These are phyloP conservation scores for Anisogramma anomala DNA, from an alignment of 2,329 filamentous ascomycete species.

Conservation along the genomic window DNA sequence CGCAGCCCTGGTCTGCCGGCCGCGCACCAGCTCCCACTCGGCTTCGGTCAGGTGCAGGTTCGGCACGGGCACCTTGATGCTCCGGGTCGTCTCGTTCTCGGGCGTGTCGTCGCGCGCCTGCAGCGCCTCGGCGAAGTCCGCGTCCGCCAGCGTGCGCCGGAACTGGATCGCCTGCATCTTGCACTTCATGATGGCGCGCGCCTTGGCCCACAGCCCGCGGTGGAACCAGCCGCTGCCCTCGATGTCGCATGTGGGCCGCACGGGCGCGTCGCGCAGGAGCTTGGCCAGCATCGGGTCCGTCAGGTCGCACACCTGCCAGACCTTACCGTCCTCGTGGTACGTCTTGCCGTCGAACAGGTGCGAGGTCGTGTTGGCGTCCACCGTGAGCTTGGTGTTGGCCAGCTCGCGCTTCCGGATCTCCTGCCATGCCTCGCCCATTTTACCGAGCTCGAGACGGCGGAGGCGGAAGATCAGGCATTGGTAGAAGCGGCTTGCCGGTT, in stretches of 20 bases:
- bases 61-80: slow-evolving; percentile 28
- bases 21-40: slow-evolving; percentile 25
- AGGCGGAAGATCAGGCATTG: slow-evolving; percentile 85
- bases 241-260: slow-evolving; percentile 47
- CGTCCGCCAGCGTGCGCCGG: slow-evolving; percentile 37
- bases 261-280: slow-evolving; percentile 52
- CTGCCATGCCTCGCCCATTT: slow-evolving; percentile 38
- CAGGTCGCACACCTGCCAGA: slow-evolving; percentile 92
- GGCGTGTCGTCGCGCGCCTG: slow-evolving; percentile 26
- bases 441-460: slow-evolving; percentile 36
- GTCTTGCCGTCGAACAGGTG: slow-evolving; percentile 77
- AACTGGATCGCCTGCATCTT: slow-evolving; percentile 63
- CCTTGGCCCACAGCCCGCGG: slow-evolving; percentile 70
- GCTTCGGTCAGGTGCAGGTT: slow-evolving; percentile 28
- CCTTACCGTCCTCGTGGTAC: slow-evolving; percentile 68
- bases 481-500: slow-evolving; percentile 67
- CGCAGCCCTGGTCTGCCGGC: slow-evolving; percentile 22
- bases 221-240: slow-evolving; percentile 71
- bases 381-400: slow-evolving; percentile 19
- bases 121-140: slow-evolving; percentile 34
- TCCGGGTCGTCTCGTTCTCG: slow-evolving; percentile 17
- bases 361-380: slow-evolving; percentile 22
- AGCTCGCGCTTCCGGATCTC: slow-evolving; percentile 30
- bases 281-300: slow-evolving; percentile 61
- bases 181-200: slow-evolving; percentile 75